Base-by-base conservation (phyloP, 768 basidiomycete genomes). In the Inosperma sp. region DNA sequence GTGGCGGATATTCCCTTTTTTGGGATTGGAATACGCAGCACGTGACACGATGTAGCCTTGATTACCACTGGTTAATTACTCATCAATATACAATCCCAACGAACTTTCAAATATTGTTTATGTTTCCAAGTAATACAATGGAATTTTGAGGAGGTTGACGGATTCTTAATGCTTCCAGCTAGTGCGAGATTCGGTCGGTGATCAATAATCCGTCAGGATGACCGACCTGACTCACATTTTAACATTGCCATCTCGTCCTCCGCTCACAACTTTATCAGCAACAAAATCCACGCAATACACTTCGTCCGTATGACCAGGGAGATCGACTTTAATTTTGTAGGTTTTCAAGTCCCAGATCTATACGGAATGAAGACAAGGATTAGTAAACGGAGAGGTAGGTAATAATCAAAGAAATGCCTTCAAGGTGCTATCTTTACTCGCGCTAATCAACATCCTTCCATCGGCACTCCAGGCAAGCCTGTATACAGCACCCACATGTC, bases 251-350 rank as follows among this genome's bases (percentile, higher is more conserved):
- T 98, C 95, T 36, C 88, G 73, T 12, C 95, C 95, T n/a, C 94
- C 95, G 63, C 92, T 95, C 56, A 96, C 93, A n/a, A 97, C 80
- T 67, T 99, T 99, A 72, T 99, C 95, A 1, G 93, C 94, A 2
- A 99, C 94, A 64, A 96, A 99, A 68, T 98, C 95, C 13, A 99
- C 95, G 62, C 95, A 97, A 70, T 97, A 98, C 29, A 99, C 94
- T 66, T 99, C 95, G 58, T 99, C 95, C 1, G 88, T 89, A 65
- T 99, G 95, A 16, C 95, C 95, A 0, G 93, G 92, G 14, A 99
- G 81, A 66, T 99, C 95, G 6, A 80, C 83, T 63, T 91, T 88
- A 55, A 99, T 82, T 70, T 99, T 98, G 68, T 90, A 92, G 5
- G 93, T 97, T 66, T 91, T 93, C 49, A 98, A 74, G 66, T 96